Percentiles rank a stretch among this genome's conserved stretches.
Conservation (phyloP, 257 asterid species). For the Nicotiana noctiflora region DNA sequence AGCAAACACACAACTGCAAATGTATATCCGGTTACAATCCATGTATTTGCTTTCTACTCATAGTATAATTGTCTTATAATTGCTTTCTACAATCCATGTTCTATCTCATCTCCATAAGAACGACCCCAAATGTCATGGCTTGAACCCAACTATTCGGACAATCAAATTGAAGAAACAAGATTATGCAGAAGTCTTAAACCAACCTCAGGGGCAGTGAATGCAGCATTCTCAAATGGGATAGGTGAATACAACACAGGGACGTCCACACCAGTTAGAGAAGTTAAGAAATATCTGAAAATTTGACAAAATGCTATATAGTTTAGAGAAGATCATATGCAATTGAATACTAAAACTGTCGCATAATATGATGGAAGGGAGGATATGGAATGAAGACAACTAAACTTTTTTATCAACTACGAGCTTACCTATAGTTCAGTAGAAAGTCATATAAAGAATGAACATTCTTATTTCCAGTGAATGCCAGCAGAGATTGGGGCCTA, state of each 20-base stretch:
- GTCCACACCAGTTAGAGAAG: conserved; percentile 70
- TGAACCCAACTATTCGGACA: neutral
- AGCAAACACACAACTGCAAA: neutral
- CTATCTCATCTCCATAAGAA: neutral
- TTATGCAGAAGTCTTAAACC: conserved; percentile 14
- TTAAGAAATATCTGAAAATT: conserved; percentile 46
- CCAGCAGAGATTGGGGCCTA: conserved; percentile 72
- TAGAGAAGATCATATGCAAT: neutral
- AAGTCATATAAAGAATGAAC: conserved; percentile 73
- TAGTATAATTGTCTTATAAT: neutral
- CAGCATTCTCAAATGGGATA: conserved; percentile 71
- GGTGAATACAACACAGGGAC: conserved; percentile 88
- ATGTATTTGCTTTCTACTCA: neutral
- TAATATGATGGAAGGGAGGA: neutral
- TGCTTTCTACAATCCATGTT: too few species aligned
- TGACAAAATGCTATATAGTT: conserved; percentile 7
- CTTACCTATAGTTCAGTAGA: conserved; percentile 76
- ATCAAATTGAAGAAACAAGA: neutral
- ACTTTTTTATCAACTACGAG: neutral
- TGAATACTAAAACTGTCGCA: conserved; percentile 10
- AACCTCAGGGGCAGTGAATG: conserved; percentile 87
- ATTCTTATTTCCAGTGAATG: conserved; percentile 58
- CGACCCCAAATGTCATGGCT: neutral
- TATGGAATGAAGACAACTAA: neutral
- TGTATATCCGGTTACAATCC: neutral